Conservation (phyloP, 176 grass and related monocot species). For the Bothriochloa decipiens region DNA sequence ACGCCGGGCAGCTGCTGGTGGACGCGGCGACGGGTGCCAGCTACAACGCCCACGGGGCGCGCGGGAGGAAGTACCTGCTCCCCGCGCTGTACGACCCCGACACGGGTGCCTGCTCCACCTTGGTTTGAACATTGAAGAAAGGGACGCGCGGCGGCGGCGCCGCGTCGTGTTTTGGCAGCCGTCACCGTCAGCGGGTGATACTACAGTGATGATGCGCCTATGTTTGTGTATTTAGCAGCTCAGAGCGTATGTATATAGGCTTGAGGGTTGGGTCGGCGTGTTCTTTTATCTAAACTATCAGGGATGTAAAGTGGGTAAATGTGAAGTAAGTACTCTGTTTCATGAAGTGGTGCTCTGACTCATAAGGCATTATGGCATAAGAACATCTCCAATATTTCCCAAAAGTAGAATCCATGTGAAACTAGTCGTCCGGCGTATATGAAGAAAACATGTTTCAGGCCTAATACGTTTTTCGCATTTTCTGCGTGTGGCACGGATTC, state of each 20-base stretch:
- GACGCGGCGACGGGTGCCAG: conserved; percentile 46
- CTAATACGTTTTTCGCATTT: too few relatives aligned
- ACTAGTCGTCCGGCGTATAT: too few relatives aligned
- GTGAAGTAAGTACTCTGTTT: neutral
- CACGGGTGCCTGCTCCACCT: conserved; percentile 36
- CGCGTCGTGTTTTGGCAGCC: neutral
- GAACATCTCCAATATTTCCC: too few relatives aligned
- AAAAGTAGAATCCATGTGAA: too few relatives aligned
- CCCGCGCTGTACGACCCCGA: conserved; percentile 57
- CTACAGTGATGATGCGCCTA: neutral
- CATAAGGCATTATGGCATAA: neutral
- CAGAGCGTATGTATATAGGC: neutral
- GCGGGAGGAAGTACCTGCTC: conserved; percentile 59
- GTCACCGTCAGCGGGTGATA: neutral
- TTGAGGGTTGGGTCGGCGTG: neutral
- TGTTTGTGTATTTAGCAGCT: neutral
- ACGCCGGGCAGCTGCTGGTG: conserved; percentile 40
- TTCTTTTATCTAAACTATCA: neutral
- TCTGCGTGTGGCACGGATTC: too few relatives aligned
- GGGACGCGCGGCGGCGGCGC: neutral
- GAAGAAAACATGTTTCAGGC: too few relatives aligned
- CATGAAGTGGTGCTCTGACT: neutral
- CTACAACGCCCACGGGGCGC: conserved; percentile 59
- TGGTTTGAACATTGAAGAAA: conserved; percentile 41
- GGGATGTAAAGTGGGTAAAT: neutral